Conservation (phyloP, 176 grass and related monocot species). For the Avena insularis region DNA sequence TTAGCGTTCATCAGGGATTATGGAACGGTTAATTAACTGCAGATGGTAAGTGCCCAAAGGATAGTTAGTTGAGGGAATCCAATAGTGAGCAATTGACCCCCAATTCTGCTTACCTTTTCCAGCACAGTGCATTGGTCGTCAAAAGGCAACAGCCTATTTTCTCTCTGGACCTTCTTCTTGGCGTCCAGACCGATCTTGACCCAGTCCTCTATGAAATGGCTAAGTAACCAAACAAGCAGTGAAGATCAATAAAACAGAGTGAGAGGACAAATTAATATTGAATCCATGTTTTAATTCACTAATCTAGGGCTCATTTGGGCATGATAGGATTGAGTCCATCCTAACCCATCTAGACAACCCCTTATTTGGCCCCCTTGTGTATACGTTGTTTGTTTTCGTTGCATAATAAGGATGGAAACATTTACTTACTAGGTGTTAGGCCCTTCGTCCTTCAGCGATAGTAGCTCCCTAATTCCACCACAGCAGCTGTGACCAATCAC, state of each 20-base stretch:
- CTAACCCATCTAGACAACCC: background rate
- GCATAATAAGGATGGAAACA: background rate
- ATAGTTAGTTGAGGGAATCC: conserved; percentile 7
- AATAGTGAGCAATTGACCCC: background rate
- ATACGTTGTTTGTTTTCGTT: background rate
- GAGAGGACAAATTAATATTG: background rate
- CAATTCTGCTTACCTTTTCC: conserved; percentile 56
- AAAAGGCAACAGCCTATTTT: conserved; percentile 46
- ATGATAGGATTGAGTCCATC: conserved; percentile 11
- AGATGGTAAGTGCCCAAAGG: background rate
- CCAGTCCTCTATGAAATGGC: conserved; percentile 75
- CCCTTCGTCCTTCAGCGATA: conserved; percentile 61
- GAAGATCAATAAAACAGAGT: conserved; percentile 8
- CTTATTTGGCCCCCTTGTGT: conserved; percentile 15
- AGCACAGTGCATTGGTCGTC: conserved; percentile 60
- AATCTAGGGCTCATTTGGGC: background rate
- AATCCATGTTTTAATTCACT: background rate
- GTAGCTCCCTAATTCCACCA: conserved; percentile 80
- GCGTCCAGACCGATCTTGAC: conserved; percentile 62
- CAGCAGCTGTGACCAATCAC: conserved; percentile 87
- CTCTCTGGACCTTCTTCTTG: conserved; percentile 61
- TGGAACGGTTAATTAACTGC: background rate
- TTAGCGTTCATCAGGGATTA: background rate
- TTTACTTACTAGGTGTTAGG: conserved; percentile 52
- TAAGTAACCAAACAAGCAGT: conserved; percentile 36